These are phyloP conservation scores for Fagopyrum esculentum DNA, from an alignment of 148 eudicot species.

Conservation along the genomic window DNA sequence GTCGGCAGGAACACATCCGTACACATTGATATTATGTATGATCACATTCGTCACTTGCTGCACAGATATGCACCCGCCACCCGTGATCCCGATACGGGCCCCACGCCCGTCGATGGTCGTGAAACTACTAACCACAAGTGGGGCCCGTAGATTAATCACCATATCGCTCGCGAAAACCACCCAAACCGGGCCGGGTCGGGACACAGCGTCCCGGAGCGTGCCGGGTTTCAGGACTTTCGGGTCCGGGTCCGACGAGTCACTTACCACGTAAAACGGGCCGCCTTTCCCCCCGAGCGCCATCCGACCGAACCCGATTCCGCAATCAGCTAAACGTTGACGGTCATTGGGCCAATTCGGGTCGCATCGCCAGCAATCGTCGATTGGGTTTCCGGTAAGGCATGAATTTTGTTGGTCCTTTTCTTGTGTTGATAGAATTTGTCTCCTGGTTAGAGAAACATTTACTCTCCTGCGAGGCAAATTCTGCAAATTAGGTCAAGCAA, in stretches of 20 bases:
- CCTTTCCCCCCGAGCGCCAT: not conserved
- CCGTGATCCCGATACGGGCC: slow-evolving; percentile 51
- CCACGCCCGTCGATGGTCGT: slow-evolving; percentile 85
- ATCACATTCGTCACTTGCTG: slow-evolving; percentile 63
- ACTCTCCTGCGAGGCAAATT: slow-evolving; percentile 51
- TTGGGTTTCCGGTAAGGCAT: not conserved
- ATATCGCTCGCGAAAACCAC: slow-evolving; percentile 48
- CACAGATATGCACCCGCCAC: slow-evolving; percentile 63
- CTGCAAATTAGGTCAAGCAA: slow-evolving; percentile 10
- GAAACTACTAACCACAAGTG: slow-evolving; percentile 41
- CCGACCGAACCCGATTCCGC: slow-evolving; percentile 13
- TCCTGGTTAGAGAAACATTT: slow-evolving; percentile 60
- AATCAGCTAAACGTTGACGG: slow-evolving; percentile 33
- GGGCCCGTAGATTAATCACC: slow-evolving; percentile 49
- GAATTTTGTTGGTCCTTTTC: slow-evolving; percentile 23
- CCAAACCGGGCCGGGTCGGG: slow-evolving; percentile 70
- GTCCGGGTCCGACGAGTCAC: slow-evolving; percentile 29
- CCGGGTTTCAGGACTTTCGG: not conserved
- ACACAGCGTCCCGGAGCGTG: slow-evolving; percentile 59
- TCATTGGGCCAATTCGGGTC: not conserved
- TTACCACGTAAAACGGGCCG: not conserved
- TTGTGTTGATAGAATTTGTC: slow-evolving; percentile 33
- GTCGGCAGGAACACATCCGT: slow-evolving; percentile 44
- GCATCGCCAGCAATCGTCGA: not conserved
- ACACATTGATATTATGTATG: slow-evolving; percentile 54